Base-by-base conservation (phyloP, 495 filamentous ascomycete species). In the Halenospora varia region DNA sequence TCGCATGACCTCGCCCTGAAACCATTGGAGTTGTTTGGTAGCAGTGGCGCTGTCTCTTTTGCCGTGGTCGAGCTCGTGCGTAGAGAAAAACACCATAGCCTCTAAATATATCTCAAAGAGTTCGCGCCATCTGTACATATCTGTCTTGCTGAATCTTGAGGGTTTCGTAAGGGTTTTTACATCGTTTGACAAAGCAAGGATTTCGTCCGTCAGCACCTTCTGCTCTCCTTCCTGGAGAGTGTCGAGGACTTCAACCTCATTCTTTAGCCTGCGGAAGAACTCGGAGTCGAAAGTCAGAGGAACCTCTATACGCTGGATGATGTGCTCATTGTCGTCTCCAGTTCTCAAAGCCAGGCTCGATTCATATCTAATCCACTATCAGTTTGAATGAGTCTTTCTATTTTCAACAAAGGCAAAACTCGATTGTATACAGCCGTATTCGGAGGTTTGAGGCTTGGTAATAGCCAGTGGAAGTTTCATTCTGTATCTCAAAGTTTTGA, bases 91-190 rank as follows among this genome's bases (percentile, higher is more conserved):
- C 9, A 90, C 73, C n/a, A 80, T 72, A 6, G 78, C 80, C 29
- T 89, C 81, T 22, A 86, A 67, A 60, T 92, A 92, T 1, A 88
- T 65, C 42, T 84, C 79, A 61, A 92, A 89, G 44, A 92, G 83
- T 56, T 83, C 77, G 42, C 88, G 82, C 88, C 88, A 92, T 24
- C 76, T 74, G 51, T 83, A 82, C 22, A 90, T 67, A 62, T 91
- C 86, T n/a, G 77, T 80, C 60, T 78, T 86, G 55, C 71, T 68
- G 24, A 64, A 51, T 29, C 71, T 75, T 9, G 78, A 71, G 10
- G 88, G 88, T 58, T 77, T 74, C 2, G 86, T 78, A 2, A 87
- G 75, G 22, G 70, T 70, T n/a, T 79, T 68, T 18, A 92, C 70
- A 15, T 78, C 72, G 11, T 73, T 68, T 1, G 85, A 83, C 2